A percentile compares a stretch with the other conserved stretches of the same genome.
phyloP scores from a whole-genome alignment of 306 rosid genomes.

The Dicorynia guianensis region DNA sequence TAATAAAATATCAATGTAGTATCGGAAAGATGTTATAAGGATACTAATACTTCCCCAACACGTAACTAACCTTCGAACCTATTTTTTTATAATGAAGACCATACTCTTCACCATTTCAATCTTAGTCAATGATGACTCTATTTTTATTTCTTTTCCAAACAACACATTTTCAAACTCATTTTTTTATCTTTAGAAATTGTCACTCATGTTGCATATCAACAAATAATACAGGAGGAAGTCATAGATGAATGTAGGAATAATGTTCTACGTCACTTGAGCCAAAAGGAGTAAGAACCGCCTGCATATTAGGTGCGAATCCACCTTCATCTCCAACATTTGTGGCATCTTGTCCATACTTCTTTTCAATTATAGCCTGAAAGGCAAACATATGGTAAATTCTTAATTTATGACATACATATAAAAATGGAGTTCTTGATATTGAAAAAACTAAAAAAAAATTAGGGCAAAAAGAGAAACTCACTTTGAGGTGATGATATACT shows the following conservation, averaged over 20 bases:
- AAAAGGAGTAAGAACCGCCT: slow-evolving; percentile 54
- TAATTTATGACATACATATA: neutral
- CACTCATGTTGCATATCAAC: no score
- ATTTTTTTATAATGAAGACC: no score
- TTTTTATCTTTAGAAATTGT: no score
- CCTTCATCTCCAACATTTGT: slow-evolving; percentile 99
- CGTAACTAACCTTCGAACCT: no score
- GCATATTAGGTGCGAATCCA: slow-evolving; percentile 99
- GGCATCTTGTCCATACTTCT: slow-evolving; percentile 99
- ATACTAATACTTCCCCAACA: no score
- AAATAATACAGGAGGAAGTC: neutral
- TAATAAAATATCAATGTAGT: no score
- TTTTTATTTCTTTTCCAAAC: no score
- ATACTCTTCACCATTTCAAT: no score
- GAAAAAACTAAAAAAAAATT: neutral
- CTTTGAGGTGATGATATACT: slow-evolving; percentile 97
- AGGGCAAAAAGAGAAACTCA: slow-evolving; percentile 16
- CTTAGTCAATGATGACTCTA: no score
- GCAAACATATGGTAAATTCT: slow-evolving; percentile 14
- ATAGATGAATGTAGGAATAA: slow-evolving; percentile 11
- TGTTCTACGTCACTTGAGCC: slow-evolving; percentile 21
- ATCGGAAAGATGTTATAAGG: no score
- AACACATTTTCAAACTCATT: no score
- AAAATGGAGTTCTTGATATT: neutral
- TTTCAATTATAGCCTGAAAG: slow-evolving; percentile 85